Base-by-base conservation (phyloP, 148 eudicot species). In the Camellia sinensis region DNA sequence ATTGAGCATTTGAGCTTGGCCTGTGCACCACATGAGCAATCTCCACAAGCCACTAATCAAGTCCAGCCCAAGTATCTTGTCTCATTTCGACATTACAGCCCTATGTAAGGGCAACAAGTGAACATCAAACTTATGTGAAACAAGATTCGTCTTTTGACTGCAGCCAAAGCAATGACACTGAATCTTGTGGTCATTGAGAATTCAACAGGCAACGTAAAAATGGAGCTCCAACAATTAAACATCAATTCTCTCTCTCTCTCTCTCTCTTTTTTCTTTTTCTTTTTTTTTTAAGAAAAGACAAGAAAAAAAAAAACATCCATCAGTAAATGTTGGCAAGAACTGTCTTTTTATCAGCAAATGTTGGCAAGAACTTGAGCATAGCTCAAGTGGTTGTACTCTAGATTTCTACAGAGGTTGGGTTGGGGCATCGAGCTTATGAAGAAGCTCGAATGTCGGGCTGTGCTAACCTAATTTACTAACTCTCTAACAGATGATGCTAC, bases 31-130 rank as follows among this genome's bases (percentile, higher is more conserved):
- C 40, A 73, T 50, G 53, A 3, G 13, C 21, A 29, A 29, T 73
- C 76, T 54, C 10, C 54, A 56, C 76, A 37, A 56, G n/a, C 76
- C 29, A 29, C 22, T 14, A 43, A 73, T 73, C 63, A 73, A 54
- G 43, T 22, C 29, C 50, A 72, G 60, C 75, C 22, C 60, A 72
- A 29, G 37, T 29, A 29, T 29, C 37, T 29, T 29, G 37, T 29
- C 37, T 29, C 37, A 29, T 29, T 29, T 29, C 1, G 37, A 29
- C 2, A 3, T 22, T 52, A 10, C 75, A 21, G 62, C 75, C 44
- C 18, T 11, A 3, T 14, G 5, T 8, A n/a, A 59, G 62, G 3
- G 62, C 17, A n/a, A 72, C 8, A 71, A 12, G 60, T 37, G 19
- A 10, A 72, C 44, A 10, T 50, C 59, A 50, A 7, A 2, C 6